Evolutionary conservation across 2,329 filamentous ascomycete species (phyloP), one percentile per base, ranked within the genome.

Genomic region (Plectosphaerella plurivora): DNA sequence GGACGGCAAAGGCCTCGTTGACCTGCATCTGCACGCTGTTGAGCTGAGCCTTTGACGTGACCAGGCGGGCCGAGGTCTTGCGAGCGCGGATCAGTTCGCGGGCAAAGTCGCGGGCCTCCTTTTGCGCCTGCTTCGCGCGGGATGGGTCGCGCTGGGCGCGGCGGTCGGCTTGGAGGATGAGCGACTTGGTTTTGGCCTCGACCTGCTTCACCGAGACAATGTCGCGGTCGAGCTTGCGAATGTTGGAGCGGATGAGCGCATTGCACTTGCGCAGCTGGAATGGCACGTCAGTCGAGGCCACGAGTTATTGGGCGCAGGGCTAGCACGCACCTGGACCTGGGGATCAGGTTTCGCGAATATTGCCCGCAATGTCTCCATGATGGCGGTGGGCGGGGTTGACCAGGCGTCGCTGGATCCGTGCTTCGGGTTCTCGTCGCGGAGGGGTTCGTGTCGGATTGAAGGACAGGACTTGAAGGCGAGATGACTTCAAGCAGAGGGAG

Each of bases 11-110:
- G 2, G 94, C 92, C 74, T 97, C 93, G 65, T 92, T 91, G 65
- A 99, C 93, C 73, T 97, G 94, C 91, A 97, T 96, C 71, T 93
- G 87, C 44, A 99, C 93, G 60, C 88, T 93, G 66, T 87, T 86
- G 47, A 99, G 82, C 73, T 97, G 94, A 2, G 94, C 94, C 68
- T 95, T 95, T 62, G 87, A 88, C 0, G 93, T 97, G 16, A 87
- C 79, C 39, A 97, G 79, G 5, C 94, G 84, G 28, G 79, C 73
- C 16, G 79, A 81, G 57, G 91, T 86, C 67, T 87, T 89, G 58
- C 94, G 88, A 54, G 90, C 83, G 50, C 89, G 86, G 57, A 97
- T 83, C 48, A 97, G 81, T 71, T 97, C 93, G 59, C 85, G 82
- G 22, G 94, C 94, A 69, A 97, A 96, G 58, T 87, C 86, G 60